Conservation (phyloP, 768 basidiomycete genomes). For the Boletus vinaceobasis region DNA sequence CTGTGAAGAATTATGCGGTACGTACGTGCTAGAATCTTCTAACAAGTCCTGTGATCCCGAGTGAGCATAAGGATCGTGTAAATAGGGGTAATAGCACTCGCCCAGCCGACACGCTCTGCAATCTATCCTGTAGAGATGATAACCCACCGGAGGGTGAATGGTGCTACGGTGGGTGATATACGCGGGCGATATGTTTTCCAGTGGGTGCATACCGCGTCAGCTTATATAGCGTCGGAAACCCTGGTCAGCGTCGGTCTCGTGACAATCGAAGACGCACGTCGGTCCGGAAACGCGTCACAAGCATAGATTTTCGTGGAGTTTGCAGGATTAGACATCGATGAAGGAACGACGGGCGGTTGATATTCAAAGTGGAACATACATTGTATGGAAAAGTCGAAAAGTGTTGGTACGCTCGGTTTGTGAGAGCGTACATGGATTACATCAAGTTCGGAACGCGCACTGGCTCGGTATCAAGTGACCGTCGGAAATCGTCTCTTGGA, state of each 20-base stretch:
- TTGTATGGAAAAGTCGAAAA: background rate
- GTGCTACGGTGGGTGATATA: background rate
- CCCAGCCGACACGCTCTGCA: constrained; percentile 18
- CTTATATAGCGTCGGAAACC: background rate
- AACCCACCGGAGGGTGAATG: background rate
- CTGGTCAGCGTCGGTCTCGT: background rate
- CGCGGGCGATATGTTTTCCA: background rate
- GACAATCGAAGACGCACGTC: background rate
- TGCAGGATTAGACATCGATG: background rate
- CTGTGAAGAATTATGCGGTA: no score
- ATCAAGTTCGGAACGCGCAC: background rate
- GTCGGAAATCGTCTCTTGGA: constrained; percentile 10
- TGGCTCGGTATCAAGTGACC: constrained; percentile 1
- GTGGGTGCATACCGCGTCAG: background rate
- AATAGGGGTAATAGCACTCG: constrained; percentile 12
- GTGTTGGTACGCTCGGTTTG: background rate
- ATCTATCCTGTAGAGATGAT: background rate
- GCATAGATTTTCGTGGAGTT: background rate
- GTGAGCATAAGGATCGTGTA: background rate
- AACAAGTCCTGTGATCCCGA: background rate
- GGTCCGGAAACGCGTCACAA: constrained; percentile 19
- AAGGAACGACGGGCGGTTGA: background rate
- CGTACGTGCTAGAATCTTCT: background rate
- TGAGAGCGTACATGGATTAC: background rate
- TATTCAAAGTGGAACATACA: constrained; percentile 7